Evolutionary conservation across 495 filamentous ascomycete species (phyloP).

Genomic region (Penicillium cosmopolitanum): DNA sequence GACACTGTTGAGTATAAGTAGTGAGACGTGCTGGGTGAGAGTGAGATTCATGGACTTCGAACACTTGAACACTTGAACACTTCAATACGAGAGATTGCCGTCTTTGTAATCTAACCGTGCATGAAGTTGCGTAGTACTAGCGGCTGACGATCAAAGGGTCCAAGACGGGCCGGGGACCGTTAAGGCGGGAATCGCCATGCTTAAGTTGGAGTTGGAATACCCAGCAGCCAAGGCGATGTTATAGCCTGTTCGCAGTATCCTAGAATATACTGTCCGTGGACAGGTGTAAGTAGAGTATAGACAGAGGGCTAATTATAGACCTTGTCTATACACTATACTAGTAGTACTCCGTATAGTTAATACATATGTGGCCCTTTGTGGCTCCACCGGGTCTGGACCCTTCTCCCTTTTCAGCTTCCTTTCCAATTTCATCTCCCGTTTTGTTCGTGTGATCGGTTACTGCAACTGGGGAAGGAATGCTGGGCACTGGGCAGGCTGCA

Average conservation of each 20-base stretch:
- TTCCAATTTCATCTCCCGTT: too few relatives aligned
- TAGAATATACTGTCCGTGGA: too few relatives aligned
- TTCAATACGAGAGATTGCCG: too few relatives aligned
- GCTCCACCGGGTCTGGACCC: constrained; percentile 29
- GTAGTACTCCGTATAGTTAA: neutral
- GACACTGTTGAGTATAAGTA: too few relatives aligned
- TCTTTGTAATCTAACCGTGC: neutral
- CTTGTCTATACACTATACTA: neutral
- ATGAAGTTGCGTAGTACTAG: neutral
- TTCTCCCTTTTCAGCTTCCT: constrained; percentile 4
- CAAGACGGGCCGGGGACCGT: neutral
- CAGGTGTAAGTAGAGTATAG: too few relatives aligned
- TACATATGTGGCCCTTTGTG: too few relatives aligned
- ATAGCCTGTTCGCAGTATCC: too few relatives aligned
- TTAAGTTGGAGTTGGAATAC: neutral
- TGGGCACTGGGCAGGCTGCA: neutral
- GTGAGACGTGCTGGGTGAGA: too few relatives aligned
- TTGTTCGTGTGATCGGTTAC: constrained; percentile 24
- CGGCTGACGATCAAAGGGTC: neutral
- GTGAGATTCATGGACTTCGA: too few relatives aligned
- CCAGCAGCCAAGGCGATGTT: neutral
- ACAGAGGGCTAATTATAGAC: too few relatives aligned
- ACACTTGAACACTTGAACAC: too few relatives aligned
- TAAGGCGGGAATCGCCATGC: neutral
- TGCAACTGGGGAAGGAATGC: constrained; percentile 12